phyloP scores from a whole-genome alignment of 75 land plant genomes.

The Selaginella tamariscina region DNA sequence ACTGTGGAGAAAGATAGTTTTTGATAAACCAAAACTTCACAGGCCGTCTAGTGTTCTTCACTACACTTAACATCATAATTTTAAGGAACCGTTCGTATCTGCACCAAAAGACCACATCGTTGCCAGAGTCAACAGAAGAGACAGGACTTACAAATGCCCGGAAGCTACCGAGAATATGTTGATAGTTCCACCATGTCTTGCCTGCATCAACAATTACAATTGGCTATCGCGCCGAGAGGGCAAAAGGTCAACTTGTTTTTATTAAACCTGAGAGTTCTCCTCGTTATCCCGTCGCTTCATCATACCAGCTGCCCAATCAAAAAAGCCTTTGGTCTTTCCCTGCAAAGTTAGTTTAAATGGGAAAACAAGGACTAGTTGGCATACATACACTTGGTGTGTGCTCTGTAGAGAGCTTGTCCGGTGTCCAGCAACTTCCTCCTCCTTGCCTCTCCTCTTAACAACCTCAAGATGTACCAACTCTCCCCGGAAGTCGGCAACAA shows the following conservation, averaged over 20 bases:
- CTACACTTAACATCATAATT: slow-evolving; percentile 95
- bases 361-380: background rate
- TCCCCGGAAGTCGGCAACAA: slow-evolving; percentile 68
- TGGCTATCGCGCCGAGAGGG: too few species aligned
- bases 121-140: background rate
- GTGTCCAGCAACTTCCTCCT: slow-evolving; percentile 45
- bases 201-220: too few species aligned
- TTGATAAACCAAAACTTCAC: slow-evolving; percentile 99
- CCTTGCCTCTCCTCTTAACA: slow-evolving; percentile 67
- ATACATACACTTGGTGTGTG: background rate
- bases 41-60: slow-evolving; percentile 83
- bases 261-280: too few species aligned
- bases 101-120: slow-evolving; percentile 6
- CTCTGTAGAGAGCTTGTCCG: too few species aligned
- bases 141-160: slow-evolving; percentile 76
- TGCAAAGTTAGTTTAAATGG: background rate
- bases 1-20: slow-evolving; percentile 97
- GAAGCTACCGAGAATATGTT: slow-evolving; percentile 97
- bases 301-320: background rate
- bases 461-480: slow-evolving; percentile 69
- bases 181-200: slow-evolving; percentile 57
- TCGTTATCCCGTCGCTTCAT: background rate
- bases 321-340: background rate
- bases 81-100: slow-evolving; percentile 96
- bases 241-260: too few species aligned